A percentile compares a stretch with the other conserved stretches of the same genome.
Evolutionary conservation across 495 filamentous ascomycete genomes (phyloP).

Genomic region (Aspergillus indologenus): DNA sequence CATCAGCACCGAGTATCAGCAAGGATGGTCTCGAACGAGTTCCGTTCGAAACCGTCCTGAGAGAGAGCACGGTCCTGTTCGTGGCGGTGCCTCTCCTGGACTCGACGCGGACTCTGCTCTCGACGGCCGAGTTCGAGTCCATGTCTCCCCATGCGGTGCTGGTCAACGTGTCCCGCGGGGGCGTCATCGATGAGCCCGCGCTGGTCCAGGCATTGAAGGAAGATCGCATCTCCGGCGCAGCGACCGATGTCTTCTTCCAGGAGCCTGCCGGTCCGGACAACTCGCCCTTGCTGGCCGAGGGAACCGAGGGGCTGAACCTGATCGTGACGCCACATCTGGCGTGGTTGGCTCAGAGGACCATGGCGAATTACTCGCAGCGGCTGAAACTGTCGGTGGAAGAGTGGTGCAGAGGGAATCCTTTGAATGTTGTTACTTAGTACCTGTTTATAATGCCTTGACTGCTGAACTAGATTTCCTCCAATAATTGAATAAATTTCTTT

Average conservation of each 20-base stretch:
- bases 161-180: conserved; percentile 57
- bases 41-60: conserved; percentile 45
- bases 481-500: too few species aligned
- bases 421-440: conserved; percentile 20
- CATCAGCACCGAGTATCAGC: not conserved
- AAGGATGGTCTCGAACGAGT: conserved; percentile 26
- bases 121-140: conserved; percentile 43
- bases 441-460: too few species aligned
- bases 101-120: conserved; percentile 48
- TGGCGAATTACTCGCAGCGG: conserved; percentile 14
- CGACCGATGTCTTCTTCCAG: conserved; percentile 52
- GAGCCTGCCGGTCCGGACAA: conserved; percentile 47
- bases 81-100: conserved; percentile 44
- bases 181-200: conserved; percentile 54
- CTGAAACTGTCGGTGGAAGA: conserved; percentile 22
- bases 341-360: conserved; percentile 28
- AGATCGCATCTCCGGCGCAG: conserved; percentile 49
- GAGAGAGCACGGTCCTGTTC: conserved; percentile 46
- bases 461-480: too few species aligned
- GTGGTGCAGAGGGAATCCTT: conserved; percentile 16
- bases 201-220: conserved; percentile 47
- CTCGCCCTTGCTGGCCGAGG: conserved; percentile 27
- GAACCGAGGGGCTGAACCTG: conserved; percentile 28
- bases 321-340: conserved; percentile 34
- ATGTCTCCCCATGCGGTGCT: conserved; percentile 52